These are phyloP conservation scores for Penicillium paxilli DNA, from an alignment of 495 filamentous ascomycete genomes.

Conservation along the genomic window DNA sequence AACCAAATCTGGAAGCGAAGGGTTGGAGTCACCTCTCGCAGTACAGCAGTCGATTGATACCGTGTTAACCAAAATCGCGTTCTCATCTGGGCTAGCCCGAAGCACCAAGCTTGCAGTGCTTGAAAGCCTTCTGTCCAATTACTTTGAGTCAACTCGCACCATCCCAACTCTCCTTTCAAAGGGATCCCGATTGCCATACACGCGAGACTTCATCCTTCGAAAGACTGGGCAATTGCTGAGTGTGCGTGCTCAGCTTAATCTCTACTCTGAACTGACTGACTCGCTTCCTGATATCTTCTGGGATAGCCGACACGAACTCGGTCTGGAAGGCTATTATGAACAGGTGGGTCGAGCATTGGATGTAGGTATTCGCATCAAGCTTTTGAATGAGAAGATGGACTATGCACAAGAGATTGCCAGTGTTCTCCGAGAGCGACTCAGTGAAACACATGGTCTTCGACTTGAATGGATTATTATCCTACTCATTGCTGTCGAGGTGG, in stretches of 20 bases:
- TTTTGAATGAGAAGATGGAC: slow-evolving; percentile 94
- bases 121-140: slow-evolving; percentile 76
- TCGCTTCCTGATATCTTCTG: slow-evolving; percentile 95
- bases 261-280: slow-evolving; percentile 96
- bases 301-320: slow-evolving; percentile 86
- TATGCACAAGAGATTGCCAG: slow-evolving; percentile 95
- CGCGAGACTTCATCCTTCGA: slow-evolving; percentile 75
- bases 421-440: slow-evolving; percentile 83
- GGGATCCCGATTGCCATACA: slow-evolving; percentile 67
- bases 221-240: slow-evolving; percentile 94
- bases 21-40: slow-evolving; percentile 9
- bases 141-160: slow-evolving; percentile 77
- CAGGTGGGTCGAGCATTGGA: slow-evolving; percentile 88
- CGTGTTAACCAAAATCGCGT: slow-evolving; percentile 89
- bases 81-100: slow-evolving; percentile 91
- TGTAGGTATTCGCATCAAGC: slow-evolving; percentile 88
- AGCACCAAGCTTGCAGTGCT: slow-evolving; percentile 96
- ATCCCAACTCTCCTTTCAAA: slow-evolving; percentile 74
- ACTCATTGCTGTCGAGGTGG: slow-evolving; percentile 88
- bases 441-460: slow-evolving; percentile 81
- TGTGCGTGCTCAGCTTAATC: slow-evolving; percentile 89
- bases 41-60: slow-evolving; percentile 61
- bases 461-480: slow-evolving; percentile 98
- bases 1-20: slow-evolving; percentile 51
- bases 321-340: slow-evolving; percentile 89